Percentiles rank a stretch among this genome's conserved stretches.
Evolutionary conservation across 192 early-diverging fungal species (phyloP).

Genomic region (Paraglomus occultum): DNA sequence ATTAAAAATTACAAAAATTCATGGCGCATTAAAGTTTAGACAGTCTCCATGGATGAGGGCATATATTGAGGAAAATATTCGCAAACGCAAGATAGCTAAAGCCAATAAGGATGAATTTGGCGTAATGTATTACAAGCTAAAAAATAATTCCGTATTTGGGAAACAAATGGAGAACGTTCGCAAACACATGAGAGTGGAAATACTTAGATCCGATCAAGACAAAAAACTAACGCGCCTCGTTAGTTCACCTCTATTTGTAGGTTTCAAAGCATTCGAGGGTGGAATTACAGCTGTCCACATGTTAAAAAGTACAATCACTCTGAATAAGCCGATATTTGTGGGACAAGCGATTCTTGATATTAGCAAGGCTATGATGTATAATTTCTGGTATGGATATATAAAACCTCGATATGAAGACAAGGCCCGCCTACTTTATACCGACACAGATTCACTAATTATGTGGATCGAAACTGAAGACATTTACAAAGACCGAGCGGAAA

Average conservation of each 20-base stretch:
- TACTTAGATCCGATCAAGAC: background rate
- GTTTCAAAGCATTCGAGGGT: constrained; percentile 3
- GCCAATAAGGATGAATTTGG: constrained; percentile 13
- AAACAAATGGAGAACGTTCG: constrained; percentile 23
- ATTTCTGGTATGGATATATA: constrained; percentile 25
- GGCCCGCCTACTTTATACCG: constrained; percentile 26
- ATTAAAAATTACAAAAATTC: constrained; percentile 19
- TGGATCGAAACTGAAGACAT: constrained; percentile 23
- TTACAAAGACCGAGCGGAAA: constrained; percentile 23
- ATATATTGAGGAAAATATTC: constrained; percentile 22
- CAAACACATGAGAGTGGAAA: constrained; percentile 29
- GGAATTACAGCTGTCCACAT: constrained; percentile 25
- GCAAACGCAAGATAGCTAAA: constrained; percentile 7
- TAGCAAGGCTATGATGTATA: constrained; percentile 21
- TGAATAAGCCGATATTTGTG: constrained; percentile 22
- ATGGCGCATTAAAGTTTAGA: constrained; percentile 13
- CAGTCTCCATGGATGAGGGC: constrained; percentile 24
- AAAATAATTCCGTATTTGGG: constrained; percentile 24
- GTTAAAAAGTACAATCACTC: constrained; percentile 20
- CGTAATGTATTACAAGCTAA: constrained; percentile 23
- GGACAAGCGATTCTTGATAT: constrained; percentile 25
- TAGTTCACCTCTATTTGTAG: constrained; percentile 20
- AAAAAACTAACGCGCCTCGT: constrained; percentile 21
- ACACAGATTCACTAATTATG: constrained; percentile 25
- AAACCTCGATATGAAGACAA: constrained; percentile 24